Percentiles rank a stretch among this genome's conserved stretches.
phyloP scores from a whole-genome alignment of 2,329 filamentous ascomycete genomes.

The Pleurostoma richardsiae region DNA sequence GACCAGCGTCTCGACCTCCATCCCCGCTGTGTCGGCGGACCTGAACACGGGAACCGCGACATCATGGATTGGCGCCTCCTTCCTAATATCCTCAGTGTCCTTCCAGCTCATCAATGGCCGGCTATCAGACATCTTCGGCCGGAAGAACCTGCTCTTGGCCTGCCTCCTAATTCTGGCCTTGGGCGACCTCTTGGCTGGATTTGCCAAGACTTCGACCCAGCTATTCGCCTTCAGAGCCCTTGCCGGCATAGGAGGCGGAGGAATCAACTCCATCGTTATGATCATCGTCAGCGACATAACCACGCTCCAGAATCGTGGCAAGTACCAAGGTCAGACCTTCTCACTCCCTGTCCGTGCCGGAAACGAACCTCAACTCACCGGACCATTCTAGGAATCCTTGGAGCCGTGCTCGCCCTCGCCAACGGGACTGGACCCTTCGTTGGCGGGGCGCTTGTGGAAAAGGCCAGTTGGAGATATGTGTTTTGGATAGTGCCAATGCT shows the following conservation, averaged over 20 bases:
- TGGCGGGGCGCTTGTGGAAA: conserved; percentile 20
- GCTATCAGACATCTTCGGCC: conserved; percentile 27
- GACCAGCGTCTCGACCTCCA: background rate
- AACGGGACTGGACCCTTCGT: conserved; percentile 31
- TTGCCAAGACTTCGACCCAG: conserved; percentile 18
- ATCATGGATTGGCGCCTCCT: background rate
- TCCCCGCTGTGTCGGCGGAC: background rate
- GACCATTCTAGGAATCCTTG: conserved; percentile 17
- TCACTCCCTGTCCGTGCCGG: background rate
- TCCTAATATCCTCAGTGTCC: conserved; percentile 2
- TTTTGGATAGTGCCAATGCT: conserved; percentile 20
- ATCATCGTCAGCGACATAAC: conserved; percentile 31
- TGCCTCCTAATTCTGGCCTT: conserved; percentile 18
- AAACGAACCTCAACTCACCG: background rate
- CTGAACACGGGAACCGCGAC: background rate
- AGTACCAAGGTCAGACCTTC: conserved; percentile 9
- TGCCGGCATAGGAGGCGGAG: conserved; percentile 27
- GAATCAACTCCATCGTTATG: conserved; percentile 25
- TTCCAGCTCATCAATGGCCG: conserved; percentile 30
- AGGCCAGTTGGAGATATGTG: conserved; percentile 21
- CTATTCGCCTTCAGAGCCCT: conserved; percentile 27
- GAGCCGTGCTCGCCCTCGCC: conserved; percentile 20
- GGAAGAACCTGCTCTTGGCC: conserved; percentile 22
- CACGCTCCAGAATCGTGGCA: conserved; percentile 25
- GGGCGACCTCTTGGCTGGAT: conserved; percentile 23